A percentile compares a stretch with the other conserved stretches of the same genome.
Evolutionary conservation across 495 filamentous ascomycete species (phyloP).

Genomic region (Xylaria bambusicola): DNA sequence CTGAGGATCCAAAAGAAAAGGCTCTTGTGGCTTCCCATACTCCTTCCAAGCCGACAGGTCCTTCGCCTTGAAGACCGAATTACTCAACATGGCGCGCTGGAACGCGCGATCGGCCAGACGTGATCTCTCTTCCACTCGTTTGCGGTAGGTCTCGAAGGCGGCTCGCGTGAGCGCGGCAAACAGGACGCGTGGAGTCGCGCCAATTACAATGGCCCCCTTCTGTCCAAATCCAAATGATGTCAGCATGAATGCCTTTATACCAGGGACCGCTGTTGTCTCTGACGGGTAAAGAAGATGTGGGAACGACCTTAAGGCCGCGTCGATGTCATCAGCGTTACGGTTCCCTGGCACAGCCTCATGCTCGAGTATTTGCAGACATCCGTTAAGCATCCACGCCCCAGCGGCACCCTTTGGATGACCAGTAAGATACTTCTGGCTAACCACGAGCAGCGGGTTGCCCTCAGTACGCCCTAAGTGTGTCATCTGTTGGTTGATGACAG

Average conservation of each 20-base stretch:
- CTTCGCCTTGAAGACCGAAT: conserved; percentile 85
- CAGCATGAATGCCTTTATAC: conserved; percentile 82
- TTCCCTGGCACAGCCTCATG: conserved; percentile 83
- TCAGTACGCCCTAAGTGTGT: conserved; percentile 78
- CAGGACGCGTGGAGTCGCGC: conserved; percentile 82
- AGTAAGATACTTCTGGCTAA: conserved; percentile 90
- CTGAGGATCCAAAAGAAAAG: conserved; percentile 1
- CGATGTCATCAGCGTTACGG: conserved; percentile 84
- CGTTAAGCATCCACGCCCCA: conserved; percentile 92
- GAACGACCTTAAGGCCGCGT: conserved; percentile 81
- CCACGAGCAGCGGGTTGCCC: conserved; percentile 81
- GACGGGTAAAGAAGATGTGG: conserved; percentile 85
- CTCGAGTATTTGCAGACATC: conserved; percentile 77
- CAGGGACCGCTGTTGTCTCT: conserved; percentile 78
- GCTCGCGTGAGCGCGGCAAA: conserved; percentile 60
- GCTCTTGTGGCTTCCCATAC: conserved; percentile 15
- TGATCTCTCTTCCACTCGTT: conserved; percentile 73
- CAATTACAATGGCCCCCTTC: conserved; percentile 84
- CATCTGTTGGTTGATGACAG: conserved; percentile 84
- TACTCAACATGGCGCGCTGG: conserved; percentile 83
- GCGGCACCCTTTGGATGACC: conserved; percentile 90
- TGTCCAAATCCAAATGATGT: conserved; percentile 92
- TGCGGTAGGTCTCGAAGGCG: conserved; percentile 73
- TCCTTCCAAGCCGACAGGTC: conserved; percentile 73
- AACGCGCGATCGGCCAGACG: conserved; percentile 86